These are phyloP conservation scores for Apiospora saccharicola DNA, from an alignment of 2,329 filamentous ascomycete genomes.

Conservation along the genomic window DNA sequence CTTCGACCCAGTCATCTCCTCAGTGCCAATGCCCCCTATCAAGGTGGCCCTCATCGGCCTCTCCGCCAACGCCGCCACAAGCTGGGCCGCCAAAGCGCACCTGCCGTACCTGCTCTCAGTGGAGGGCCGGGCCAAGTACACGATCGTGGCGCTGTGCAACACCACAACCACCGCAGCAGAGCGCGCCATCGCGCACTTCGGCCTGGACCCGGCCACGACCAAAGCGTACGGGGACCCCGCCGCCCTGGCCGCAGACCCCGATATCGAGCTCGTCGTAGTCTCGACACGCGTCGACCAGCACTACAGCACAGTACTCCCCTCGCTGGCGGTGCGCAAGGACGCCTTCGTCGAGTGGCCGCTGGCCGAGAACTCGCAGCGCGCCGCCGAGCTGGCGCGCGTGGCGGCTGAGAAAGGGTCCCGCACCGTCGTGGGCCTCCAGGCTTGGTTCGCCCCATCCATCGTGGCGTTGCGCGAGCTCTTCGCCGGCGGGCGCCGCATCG, in stretches of 20 bases:
- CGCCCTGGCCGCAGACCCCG: constrained; percentile 53
- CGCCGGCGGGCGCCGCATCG: constrained; percentile 45
- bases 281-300: constrained; percentile 61
- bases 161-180: constrained; percentile 51
- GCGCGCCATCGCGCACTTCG: constrained; percentile 50
- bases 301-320: constrained; percentile 51
- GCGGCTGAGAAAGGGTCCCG: constrained; percentile 41
- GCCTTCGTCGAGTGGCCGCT: constrained; percentile 66
- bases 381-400: constrained; percentile 47
- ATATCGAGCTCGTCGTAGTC: constrained; percentile 62
- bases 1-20: neutral
- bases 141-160: constrained; percentile 60
- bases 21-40: constrained; percentile 53
- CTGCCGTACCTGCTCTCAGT: constrained; percentile 63
- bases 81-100: constrained; percentile 63
- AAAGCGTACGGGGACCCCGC: constrained; percentile 58
- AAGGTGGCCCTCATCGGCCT: constrained; percentile 64
- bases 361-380: constrained; percentile 49
- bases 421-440: constrained; percentile 59
- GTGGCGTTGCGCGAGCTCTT: constrained; percentile 53
- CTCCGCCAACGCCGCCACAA: constrained; percentile 54
- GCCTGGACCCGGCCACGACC: constrained; percentile 46
- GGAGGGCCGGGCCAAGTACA: constrained; percentile 49
- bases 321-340: constrained; percentile 56
- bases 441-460: constrained; percentile 50